Evolutionary conservation across 2,329 filamentous ascomycete species (phyloP).

Genomic region (Thermoascus crustaceus): DNA sequence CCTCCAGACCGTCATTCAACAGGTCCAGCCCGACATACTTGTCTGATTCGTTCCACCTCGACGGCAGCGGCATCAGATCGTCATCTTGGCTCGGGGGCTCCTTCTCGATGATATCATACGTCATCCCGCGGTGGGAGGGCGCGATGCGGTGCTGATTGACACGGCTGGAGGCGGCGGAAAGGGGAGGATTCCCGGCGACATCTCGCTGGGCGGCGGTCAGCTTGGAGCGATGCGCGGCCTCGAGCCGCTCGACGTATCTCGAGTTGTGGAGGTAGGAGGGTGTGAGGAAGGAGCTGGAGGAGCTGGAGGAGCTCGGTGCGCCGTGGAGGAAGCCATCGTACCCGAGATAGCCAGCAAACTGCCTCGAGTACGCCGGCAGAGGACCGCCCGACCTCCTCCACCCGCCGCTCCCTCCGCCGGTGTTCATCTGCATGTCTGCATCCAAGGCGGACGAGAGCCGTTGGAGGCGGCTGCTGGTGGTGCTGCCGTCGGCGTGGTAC

Average conservation of each 20-base stretch:
- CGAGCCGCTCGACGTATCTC: constrained; percentile 67
- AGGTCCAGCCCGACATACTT: constrained; percentile 68
- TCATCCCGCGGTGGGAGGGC: constrained; percentile 65
- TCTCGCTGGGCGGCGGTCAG: constrained; percentile 43
- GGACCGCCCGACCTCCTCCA: constrained; percentile 35
- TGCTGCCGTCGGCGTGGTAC: constrained; percentile 21
- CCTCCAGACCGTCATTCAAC: constrained; percentile 62
- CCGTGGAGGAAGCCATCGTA: constrained; percentile 20
- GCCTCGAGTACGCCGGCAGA: constrained; percentile 41
- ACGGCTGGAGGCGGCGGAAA: constrained; percentile 50
- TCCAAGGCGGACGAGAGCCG: constrained; percentile 35
- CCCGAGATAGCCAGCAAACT: constrained; percentile 32
- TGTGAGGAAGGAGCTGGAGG: constrained; percentile 55
- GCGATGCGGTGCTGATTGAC: constrained; percentile 51
- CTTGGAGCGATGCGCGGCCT: constrained; percentile 60
- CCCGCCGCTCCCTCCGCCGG: constrained; percentile 34
- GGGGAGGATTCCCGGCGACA: constrained; percentile 31
- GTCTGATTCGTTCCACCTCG: constrained; percentile 73
- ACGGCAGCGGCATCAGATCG: constrained; percentile 61
- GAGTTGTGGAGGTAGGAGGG: constrained; percentile 77
- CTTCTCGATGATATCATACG: constrained; percentile 78
- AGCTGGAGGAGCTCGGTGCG: too few species aligned
- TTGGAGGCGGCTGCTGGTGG: constrained; percentile 16
- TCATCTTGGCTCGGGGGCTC: constrained; percentile 53
- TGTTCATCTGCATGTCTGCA: constrained; percentile 42